Base-by-base conservation (phyloP, 208 protist genomes). In the Acanthamoeba triangularis region DNA sequence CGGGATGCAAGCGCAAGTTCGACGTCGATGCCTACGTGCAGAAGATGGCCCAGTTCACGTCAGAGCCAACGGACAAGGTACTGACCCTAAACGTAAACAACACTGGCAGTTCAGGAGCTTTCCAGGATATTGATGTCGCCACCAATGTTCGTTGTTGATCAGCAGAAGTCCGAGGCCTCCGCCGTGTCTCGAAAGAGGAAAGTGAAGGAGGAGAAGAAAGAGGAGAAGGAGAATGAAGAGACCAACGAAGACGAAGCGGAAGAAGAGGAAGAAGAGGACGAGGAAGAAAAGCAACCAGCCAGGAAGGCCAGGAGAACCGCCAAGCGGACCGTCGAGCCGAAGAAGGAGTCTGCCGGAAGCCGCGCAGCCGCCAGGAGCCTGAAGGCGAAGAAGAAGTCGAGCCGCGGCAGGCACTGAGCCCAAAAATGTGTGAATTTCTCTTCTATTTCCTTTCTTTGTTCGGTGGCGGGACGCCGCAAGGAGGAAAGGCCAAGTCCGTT, bases 1-100 rank as follows among this genome's bases (percentile, higher is more conserved):
- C 82, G 16, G 97, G 97, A 7, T 97, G 97, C 95, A 97, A 97
- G 93, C 88, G 96, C 41, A 97, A 97, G 95, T 97, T 97, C 85
- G 85, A 97, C 72, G 52, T 97, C 14, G 82, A 30, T 18, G 18
- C 16, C 80, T 97, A 95, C 61, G 94, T 94, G 37, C 59, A 13
- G 6, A 91, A 84, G 54, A 6, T 88, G 56, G 49, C 56, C n/a
- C 47, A 61, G n/a, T 25, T 33, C 41, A 28, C 20, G 54, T 23
- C 10, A 0, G 52, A 37, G 44, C 25, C 8, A 1, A 25, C 14
- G 8, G 37, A 16, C 44, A 87, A 35, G 78, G 47, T 61, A 56
- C 28, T 16, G 33, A 20, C 54, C 18, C 11, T 33, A 10, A 52
- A 14, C 25, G n/a, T n/a, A n/a, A n/a, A n/a, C 44, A 11, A 3